Evolutionary conservation across 441 rosid species (phyloP).

Genomic region (Lepidium campestre): DNA sequence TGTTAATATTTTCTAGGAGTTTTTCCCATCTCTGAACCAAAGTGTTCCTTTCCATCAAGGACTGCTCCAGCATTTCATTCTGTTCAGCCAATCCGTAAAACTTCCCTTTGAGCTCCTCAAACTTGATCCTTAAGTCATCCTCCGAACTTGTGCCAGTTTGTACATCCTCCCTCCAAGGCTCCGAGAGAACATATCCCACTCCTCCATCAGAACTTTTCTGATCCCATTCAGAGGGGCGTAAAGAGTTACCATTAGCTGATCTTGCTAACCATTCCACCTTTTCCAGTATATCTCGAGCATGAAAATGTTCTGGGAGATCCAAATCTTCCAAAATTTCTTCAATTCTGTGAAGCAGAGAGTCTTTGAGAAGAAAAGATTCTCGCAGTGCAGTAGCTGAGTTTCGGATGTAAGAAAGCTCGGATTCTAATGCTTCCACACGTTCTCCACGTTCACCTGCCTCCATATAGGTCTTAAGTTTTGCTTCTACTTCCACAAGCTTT

Average conservation of each 20-base stretch:
- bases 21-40: slow-evolving; percentile 96
- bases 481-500: slow-evolving; percentile 69
- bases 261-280: slow-evolving; percentile 98
- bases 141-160: slow-evolving; percentile 53
- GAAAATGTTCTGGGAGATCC: slow-evolving; percentile 92
- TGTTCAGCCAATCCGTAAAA: slow-evolving; percentile 98
- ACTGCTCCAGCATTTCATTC: slow-evolving; percentile 99
- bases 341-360: slow-evolving; percentile 91
- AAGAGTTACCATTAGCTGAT: slow-evolving; percentile 59
- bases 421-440: slow-evolving; percentile 94
- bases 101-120: slow-evolving; percentile 88
- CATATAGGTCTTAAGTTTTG: slow-evolving; percentile 64
- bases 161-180: slow-evolving; percentile 84
- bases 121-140: slow-evolving; percentile 83
- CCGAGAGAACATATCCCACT: slow-evolving; percentile 61
- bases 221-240: slow-evolving; percentile 70
- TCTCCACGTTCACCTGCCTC: slow-evolving; percentile 99
- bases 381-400: slow-evolving; percentile 96
- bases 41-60: slow-evolving; percentile 86
- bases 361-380: slow-evolving; percentile 98
- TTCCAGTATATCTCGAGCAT: slow-evolving; percentile 82
- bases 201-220: slow-evolving; percentile 77
- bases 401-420: slow-evolving; percentile 99
- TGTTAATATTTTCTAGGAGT: slow-evolving; percentile 58
- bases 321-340: slow-evolving; percentile 97